A percentile compares a stretch with the other conserved stretches of the same genome.
Conservation (phyloP, 345 rosid genomes). For the Salix caprea region DNA sequence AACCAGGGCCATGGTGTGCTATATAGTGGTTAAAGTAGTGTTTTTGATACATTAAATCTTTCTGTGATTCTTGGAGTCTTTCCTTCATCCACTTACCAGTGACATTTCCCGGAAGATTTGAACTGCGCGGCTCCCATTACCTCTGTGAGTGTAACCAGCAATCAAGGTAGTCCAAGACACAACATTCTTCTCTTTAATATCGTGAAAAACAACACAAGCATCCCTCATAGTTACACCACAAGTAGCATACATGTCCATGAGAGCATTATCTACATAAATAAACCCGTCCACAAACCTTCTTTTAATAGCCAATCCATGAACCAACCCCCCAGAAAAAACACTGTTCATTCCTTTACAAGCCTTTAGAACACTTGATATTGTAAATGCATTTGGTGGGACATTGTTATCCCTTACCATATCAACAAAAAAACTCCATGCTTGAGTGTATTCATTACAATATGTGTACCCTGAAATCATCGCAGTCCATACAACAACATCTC, state of each 20-base stretch:
- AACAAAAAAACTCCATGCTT: constrained; percentile 58
- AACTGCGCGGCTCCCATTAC: constrained; percentile 59
- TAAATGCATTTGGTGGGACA: constrained; percentile 62
- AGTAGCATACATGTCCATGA: constrained; percentile 72
- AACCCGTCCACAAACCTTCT: constrained; percentile 51
- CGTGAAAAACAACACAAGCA: constrained; percentile 54
- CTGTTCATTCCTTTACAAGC: constrained; percentile 62
- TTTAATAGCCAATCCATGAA: constrained; percentile 65
- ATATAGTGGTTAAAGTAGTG: background rate
- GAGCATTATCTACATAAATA: constrained; percentile 58
- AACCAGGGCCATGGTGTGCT: background rate
- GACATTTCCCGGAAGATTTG: constrained; percentile 63
- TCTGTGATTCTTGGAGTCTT: background rate
- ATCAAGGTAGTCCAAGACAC: constrained; percentile 85
- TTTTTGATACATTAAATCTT: background rate
- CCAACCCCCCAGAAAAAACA: constrained; percentile 47
- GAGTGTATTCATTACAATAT: constrained; percentile 34
- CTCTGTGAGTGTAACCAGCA: constrained; percentile 73
- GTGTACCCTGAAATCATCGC: constrained; percentile 57
- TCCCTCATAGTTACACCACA: constrained; percentile 51
- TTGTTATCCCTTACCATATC: constrained; percentile 48
- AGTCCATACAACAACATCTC: constrained; percentile 79
- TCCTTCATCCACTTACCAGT: constrained; percentile 34
- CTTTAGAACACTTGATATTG: constrained; percentile 64
- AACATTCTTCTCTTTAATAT: constrained; percentile 47